Evolutionary conservation across 169 alveolate species (phyloP).

Genomic region (Eimeria necatrix): DNA sequence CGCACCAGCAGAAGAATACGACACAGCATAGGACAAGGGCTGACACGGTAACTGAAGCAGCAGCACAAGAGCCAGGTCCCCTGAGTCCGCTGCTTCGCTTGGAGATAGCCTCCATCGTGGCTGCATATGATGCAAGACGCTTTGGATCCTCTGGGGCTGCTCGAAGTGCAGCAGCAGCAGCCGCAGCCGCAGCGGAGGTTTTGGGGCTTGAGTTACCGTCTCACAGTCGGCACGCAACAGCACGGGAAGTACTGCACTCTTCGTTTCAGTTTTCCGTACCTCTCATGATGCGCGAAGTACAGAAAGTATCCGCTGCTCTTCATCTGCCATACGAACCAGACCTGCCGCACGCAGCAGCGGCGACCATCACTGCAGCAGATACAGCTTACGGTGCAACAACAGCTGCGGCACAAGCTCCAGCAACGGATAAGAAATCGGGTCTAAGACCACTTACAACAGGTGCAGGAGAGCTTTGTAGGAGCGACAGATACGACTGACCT

Average conservation of each 20-base stretch:
- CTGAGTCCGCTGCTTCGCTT: constrained; percentile 9
- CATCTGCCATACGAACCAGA: constrained; percentile 31
- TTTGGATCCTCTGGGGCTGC: constrained; percentile 22
- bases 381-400: neutral
- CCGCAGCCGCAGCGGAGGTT: constrained; percentile 26
- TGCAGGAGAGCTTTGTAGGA: neutral
- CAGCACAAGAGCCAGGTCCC: neutral
- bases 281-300: constrained; percentile 68
- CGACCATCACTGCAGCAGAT: neutral
- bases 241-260: constrained; percentile 51
- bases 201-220: neutral
- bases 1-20: neutral
- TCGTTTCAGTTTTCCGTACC: constrained; percentile 34
- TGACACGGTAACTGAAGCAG: neutral
- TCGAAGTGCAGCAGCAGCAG: neutral
- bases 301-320: constrained; percentile 72
- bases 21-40: neutral
- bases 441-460: constrained; percentile 27
- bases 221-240: constrained; percentile 25
- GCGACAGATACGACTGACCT: too few relatives aligned
- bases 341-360: neutral
- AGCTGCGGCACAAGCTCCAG: constrained; percentile 9
- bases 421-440: neutral
- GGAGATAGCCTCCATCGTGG: constrained; percentile 19
- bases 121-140: constrained; percentile 69